phyloP scores from a whole-genome alignment of 2,329 filamentous ascomycete species.

The Trichoderma hamatum region DNA sequence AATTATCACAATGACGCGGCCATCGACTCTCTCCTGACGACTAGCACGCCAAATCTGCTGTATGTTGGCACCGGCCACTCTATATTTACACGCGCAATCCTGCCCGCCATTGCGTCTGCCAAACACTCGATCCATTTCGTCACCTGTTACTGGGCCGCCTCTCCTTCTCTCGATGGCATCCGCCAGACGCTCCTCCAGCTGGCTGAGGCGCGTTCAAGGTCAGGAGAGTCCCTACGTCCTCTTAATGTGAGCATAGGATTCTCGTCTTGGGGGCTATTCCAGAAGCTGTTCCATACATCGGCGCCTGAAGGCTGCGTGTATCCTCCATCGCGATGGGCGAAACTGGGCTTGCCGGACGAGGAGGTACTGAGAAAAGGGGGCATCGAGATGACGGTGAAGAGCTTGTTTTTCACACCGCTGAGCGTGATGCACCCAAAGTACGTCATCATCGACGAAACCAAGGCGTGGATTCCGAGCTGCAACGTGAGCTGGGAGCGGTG shows the following conservation, averaged over 20 bases:
- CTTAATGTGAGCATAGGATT: constrained; percentile 74
- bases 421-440: constrained; percentile 91
- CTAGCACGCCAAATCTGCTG: constrained; percentile 52
- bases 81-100: constrained; percentile 57
- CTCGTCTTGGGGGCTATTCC: constrained; percentile 70
- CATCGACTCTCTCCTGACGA: constrained; percentile 52
- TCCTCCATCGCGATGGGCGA: constrained; percentile 59
- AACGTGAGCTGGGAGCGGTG: constrained; percentile 89
- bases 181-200: constrained; percentile 61
- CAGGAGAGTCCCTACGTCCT: constrained; percentile 31
- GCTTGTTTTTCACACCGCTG: constrained; percentile 76
- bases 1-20: constrained; percentile 50
- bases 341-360: constrained; percentile 65
- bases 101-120: constrained; percentile 64
- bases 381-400: constrained; percentile 73
- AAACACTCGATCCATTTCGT: constrained; percentile 71
- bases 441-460: constrained; percentile 68
- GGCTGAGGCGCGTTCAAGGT: constrained; percentile 48
- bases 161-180: constrained; percentile 61
- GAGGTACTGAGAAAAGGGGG: constrained; percentile 55
- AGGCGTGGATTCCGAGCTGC: constrained; percentile 74
- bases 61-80: constrained; percentile 61
- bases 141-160: constrained; percentile 81
- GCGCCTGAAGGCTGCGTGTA: constrained; percentile 65
- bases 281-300: constrained; percentile 76